phyloP scores from a whole-genome alignment of 208 protist genomes.

The Paratrypanosoma confusum region DNA sequence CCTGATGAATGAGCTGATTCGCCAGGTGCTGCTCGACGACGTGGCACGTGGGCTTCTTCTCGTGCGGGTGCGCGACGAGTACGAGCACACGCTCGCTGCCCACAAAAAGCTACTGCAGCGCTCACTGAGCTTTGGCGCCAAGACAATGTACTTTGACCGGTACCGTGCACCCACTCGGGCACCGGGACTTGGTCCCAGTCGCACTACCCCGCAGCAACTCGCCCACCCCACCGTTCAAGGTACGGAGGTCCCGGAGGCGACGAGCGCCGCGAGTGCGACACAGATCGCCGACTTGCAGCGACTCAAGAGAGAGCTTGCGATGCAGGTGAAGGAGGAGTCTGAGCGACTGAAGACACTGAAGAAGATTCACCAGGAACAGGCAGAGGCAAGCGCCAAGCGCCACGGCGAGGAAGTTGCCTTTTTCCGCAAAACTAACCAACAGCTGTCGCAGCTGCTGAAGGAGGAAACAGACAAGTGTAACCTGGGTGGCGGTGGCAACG shows the following conservation, averaged over 20 bases:
- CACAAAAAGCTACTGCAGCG: slow-evolving; percentile 42
- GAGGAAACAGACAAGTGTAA: slow-evolving; percentile 65
- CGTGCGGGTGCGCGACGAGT: slow-evolving; percentile 93
- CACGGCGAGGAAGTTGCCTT: slow-evolving; percentile 92
- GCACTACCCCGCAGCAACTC: slow-evolving; percentile 39
- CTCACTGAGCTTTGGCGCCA: slow-evolving; percentile 85
- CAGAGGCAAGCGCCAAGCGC: slow-evolving; percentile 39
- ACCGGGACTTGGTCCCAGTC: no score
- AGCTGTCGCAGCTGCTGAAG: slow-evolving; percentile 87
- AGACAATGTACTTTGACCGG: no score
- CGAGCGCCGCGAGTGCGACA: no score
- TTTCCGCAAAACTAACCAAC: slow-evolving; percentile 90
- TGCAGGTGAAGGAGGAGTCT: slow-evolving; percentile 11
- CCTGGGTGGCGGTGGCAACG: slow-evolving; percentile 7
- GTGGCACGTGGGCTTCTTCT: slow-evolving; percentile 95
- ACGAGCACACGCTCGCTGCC: slow-evolving; percentile 40
- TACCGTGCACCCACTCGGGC: no score
- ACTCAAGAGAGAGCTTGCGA: slow-evolving; percentile 44
- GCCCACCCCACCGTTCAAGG: no score
- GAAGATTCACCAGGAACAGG: not conserved
- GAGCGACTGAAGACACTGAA: slow-evolving; percentile 23
- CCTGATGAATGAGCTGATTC: slow-evolving; percentile 95
- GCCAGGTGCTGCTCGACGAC: slow-evolving; percentile 97
- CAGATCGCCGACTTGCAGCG: slow-evolving; percentile 47
- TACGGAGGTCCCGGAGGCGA: no score